Evolutionary conservation across 345 rosid species (phyloP), one percentile per base, ranked within the genome.

Genomic region (Hypericum androsaemum): DNA sequence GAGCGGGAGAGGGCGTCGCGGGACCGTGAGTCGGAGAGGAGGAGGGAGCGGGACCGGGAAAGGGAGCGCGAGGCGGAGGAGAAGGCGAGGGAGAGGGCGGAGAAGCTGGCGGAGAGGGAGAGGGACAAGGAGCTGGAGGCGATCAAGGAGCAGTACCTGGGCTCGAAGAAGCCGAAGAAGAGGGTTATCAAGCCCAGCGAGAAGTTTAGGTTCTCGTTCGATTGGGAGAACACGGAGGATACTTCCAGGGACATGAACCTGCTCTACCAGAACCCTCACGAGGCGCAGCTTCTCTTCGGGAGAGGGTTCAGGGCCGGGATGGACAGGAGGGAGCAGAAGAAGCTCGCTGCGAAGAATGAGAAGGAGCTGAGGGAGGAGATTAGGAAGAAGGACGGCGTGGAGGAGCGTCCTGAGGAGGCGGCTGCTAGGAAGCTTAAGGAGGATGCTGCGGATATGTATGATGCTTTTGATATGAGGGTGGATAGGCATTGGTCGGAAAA

Each of bases 251-350:
- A 92, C 50, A 79, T 84, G 88, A 92, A 88, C 67, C 42, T 69
- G 13, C 71, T 92, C 58, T 85, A 84, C 71, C 95, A 83, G 54
- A 88, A 81, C 76, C 96, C 96, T 72, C 95, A 92, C 53, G 96
- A 92, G 68, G 96, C 98, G 37, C 98, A 84, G 66, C 76, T 85
- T 32, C 65, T 88, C 54, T 92, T 87, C 14, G 98, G 95, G 5
- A 68, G 96, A 47, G 96, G 98, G 53, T 92, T 92, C 65, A 82
- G 96, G 2, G 96, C 94, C 0, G 98, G 96, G 1, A 84, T 88
- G 86, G 98, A 92, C 58, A 69, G 98, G 6, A 82, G 95, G 50
- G 94, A 92, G 78, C 95, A 92, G 89, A 92, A 92, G 66, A 92
- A 81, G 57, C 80, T 88, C 4, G 94, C 98, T 0, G 95, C 89